phyloP scores from a whole-genome alignment of 129 eudicot genomes.

The Flaveria brownii region DNA sequence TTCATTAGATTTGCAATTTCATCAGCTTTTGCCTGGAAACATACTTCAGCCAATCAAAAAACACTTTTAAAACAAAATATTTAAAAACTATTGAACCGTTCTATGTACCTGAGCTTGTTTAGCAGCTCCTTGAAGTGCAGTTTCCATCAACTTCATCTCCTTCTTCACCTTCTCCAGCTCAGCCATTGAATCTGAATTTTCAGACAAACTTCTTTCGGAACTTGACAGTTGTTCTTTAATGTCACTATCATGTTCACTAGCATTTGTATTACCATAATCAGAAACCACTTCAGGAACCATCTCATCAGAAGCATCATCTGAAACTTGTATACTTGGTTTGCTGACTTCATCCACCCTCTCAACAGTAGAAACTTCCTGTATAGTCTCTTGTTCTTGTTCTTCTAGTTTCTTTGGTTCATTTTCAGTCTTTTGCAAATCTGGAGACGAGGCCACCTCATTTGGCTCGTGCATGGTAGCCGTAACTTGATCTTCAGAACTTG shows the following conservation, averaged over 20 bases:
- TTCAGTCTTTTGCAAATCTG: slow-evolving; percentile 29
- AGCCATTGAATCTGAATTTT: slow-evolving; percentile 40
- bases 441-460: slow-evolving; percentile 19
- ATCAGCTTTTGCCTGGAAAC: slow-evolving; percentile 86
- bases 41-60: slow-evolving; percentile 5
- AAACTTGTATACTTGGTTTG: slow-evolving; percentile 31
- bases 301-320: slow-evolving; percentile 38
- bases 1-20: slow-evolving; percentile 89
- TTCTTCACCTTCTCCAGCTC: slow-evolving; percentile 84
- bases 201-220: slow-evolving; percentile 42
- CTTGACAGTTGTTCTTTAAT: slow-evolving; percentile 32
- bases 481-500: slow-evolving; percentile 40
- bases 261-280: slow-evolving; percentile 33
- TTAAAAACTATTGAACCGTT: neutral
- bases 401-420: slow-evolving; percentile 40
- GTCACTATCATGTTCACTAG: slow-evolving; percentile 33
- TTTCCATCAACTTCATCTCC: slow-evolving; percentile 93
- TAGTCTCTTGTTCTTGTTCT: slow-evolving; percentile 28
- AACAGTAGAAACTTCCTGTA: slow-evolving; percentile 36
- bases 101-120: slow-evolving; percentile 78
- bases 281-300: slow-evolving; percentile 36
- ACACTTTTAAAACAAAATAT: neutral
- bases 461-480: slow-evolving; percentile 15
- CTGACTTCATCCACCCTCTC: slow-evolving; percentile 35
- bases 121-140: slow-evolving; percentile 91